Base-by-base conservation (phyloP, 257 asterid genomes). In the Pogostemon cablin region DNA sequence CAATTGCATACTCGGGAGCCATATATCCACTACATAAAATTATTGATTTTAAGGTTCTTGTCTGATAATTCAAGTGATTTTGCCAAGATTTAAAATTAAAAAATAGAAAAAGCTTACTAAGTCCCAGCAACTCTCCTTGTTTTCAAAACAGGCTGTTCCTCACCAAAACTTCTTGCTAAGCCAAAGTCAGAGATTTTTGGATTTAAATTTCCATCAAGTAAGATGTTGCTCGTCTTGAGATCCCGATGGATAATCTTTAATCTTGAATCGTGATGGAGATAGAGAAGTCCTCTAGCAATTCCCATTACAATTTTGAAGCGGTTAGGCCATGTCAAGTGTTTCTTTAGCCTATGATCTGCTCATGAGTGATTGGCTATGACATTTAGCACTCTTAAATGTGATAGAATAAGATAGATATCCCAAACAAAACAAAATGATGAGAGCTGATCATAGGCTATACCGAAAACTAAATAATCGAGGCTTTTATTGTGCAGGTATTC, bases 131-230 rank as follows among this genome's bases (percentile, higher is more conserved):
- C 77, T 77, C 86, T 70, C 41, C 43, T 76, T 49, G 88, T 84
- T 53, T 54, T 84, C n/a, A 42, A 71, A 3, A 12, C 10, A 9
- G 39, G 5, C 12, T 81, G 75, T 17, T 79, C 80, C 37, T 62
- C 82, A 60, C 35, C 72, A 3, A 81, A 68, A 52, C 50, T 73
- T 77, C 88, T 76, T 41, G 88, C 88, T 15, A 80, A 42, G 42
- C 87, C 83, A 8, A 83, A 83, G 59, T 83, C 85, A 1, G 87
- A 75, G 25, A 83, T 83, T 61, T 83, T 83, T 4, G 87, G 86
- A 0, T 20, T 20, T 20, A 20, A 20, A 20, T 20, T 20, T 20
- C 25, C 25, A 20, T 20, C 25, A 20, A 20, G 25, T 20, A 20
- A 20, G 25, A 20, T 20, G 25, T 20, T 20, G 25, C 25, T 20